Percentiles rank a stretch among this genome's conserved stretches.
Evolutionary conservation across 148 eudicot genomes (phyloP).

Genomic region (Rhododendron ferrugineum): DNA sequence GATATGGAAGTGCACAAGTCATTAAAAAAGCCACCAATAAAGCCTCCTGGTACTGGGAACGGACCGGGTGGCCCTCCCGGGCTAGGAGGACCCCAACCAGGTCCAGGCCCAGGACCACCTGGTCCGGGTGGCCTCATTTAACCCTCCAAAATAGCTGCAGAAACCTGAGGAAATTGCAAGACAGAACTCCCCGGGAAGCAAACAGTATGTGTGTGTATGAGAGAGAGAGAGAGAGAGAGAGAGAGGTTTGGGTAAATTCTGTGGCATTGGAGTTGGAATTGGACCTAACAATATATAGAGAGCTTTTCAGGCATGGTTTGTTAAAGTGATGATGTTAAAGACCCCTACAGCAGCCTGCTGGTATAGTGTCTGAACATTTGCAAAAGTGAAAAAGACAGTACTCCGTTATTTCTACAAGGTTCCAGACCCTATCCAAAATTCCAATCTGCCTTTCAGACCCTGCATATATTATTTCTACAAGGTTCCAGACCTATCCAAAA

Average conservation of each 20-base stretch:
- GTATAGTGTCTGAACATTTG: background rate
- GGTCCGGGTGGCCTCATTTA: conserved; percentile 19
- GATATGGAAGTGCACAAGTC: conserved; percentile 24
- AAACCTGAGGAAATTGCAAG: background rate
- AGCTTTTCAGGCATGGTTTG: background rate
- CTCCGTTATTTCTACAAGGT: conserved; percentile 4
- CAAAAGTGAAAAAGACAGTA: background rate
- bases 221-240: background rate
- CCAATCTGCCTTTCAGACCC: conserved; percentile 17
- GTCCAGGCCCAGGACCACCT: conserved; percentile 11
- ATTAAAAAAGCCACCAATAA: conserved; percentile 11
- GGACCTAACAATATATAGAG: background rate
- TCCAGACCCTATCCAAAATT: background rate
- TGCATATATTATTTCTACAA: background rate
- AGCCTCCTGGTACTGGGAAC: conserved; percentile 3
- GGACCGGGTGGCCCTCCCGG: conserved; percentile 8
- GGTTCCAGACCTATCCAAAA: background rate
- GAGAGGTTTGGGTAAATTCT: background rate
- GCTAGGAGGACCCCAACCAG: background rate
- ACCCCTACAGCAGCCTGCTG: background rate
- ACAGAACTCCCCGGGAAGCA: background rate
- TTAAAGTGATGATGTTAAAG: background rate
- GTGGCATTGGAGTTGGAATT: background rate
- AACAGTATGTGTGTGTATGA: background rate
- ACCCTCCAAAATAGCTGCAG: background rate